Base-by-base conservation (phyloP, 768 basidiomycete genomes). In the Kwoniella shandongensis region DNA sequence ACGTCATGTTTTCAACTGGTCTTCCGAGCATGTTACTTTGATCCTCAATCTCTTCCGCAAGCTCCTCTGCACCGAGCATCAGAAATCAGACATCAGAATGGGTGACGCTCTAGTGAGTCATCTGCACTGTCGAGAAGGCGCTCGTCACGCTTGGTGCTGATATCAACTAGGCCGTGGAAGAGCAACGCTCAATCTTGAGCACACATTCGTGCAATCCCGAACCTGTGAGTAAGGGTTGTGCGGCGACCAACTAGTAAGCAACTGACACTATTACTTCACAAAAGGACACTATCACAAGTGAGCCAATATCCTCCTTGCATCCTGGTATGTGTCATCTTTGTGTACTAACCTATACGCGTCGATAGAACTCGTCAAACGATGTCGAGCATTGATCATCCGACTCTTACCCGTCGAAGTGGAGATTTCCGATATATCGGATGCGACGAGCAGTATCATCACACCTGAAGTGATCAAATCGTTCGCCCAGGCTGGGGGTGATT, bases 331-430 rank as follows among this genome's bases (percentile, higher is more conserved):
- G n/a, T n/a, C n/a, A n/a, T 6, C 44, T 15, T 25, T 10, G 18
- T 46, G 40, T 13, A n/a, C n/a, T n/a, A n/a, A n/a, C n/a, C n/a
- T n/a, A n/a, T n/a, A n/a, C n/a, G n/a, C n/a, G n/a, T n/a, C n/a
- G n/a, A 35, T 63, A 92, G 91, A 88, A 71, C 84, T 96, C 47
- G 83, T 92, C 32, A 87, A 83, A 65, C 85, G 91, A 38, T 79
- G 93, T 49, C 83, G 89, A 47, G 83, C 87, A 2, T 79, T 96
- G 65, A 88, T 87, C 2, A 75, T 88, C 53, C 81, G 79, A 42
- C 80, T 96, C 4, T 81, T 96, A 2, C 92, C 91, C 8, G 81
- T 91, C 8, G 85, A 93, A 76, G 89, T 93, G 15, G 82, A 87
- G 35, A 77, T 82, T 2, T 78, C 79, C 30, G 81, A 76, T 22